phyloP scores from a whole-genome alignment of 768 basidiomycete species.

The Pholiota molesta region DNA sequence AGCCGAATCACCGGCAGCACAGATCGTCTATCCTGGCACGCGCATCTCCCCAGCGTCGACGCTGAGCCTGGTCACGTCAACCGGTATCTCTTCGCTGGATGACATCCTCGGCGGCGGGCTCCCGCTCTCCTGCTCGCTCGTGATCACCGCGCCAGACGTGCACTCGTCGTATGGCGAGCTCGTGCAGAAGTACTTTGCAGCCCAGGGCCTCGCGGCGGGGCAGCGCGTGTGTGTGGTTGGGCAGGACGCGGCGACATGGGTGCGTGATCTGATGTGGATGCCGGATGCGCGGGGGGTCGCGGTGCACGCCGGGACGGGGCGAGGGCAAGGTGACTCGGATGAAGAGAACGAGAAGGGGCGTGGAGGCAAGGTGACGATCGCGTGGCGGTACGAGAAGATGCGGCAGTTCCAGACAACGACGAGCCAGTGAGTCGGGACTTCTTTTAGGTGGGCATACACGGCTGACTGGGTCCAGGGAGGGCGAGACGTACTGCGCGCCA shows the following conservation, averaged over 20 bases:
- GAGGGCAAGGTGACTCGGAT: slow-evolving; percentile 19
- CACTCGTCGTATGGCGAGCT: slow-evolving; percentile 88
- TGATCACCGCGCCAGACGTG: slow-evolving; percentile 80
- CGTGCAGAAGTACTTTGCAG: slow-evolving; percentile 84
- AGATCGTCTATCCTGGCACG: slow-evolving; percentile 50
- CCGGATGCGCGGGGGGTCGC: slow-evolving; percentile 34
- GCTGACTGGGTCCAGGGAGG: slow-evolving; percentile 37
- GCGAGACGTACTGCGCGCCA: slow-evolving; percentile 64
- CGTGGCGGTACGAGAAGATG: slow-evolving; percentile 97
- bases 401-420: slow-evolving; percentile 91
- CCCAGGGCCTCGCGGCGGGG: slow-evolving; percentile 78
- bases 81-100: slow-evolving; percentile 91
- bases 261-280: slow-evolving; percentile 83
- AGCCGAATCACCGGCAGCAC: slow-evolving; percentile 35
- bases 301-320: background rate
- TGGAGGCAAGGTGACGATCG: slow-evolving; percentile 77
- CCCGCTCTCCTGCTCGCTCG: slow-evolving; percentile 76
- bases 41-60: slow-evolving; percentile 59
- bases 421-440: slow-evolving; percentile 3
- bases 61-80: slow-evolving; percentile 67
- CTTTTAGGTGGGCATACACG: background rate
- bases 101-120: slow-evolving; percentile 93
- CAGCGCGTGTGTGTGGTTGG: slow-evolving; percentile 75
- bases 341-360: slow-evolving; percentile 36
- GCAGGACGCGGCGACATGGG: slow-evolving; percentile 55